Evolutionary conservation across 495 filamentous ascomycete genomes (phyloP), one percentile per base, ranked within the genome.

Genomic region (Xylaria acuta): DNA sequence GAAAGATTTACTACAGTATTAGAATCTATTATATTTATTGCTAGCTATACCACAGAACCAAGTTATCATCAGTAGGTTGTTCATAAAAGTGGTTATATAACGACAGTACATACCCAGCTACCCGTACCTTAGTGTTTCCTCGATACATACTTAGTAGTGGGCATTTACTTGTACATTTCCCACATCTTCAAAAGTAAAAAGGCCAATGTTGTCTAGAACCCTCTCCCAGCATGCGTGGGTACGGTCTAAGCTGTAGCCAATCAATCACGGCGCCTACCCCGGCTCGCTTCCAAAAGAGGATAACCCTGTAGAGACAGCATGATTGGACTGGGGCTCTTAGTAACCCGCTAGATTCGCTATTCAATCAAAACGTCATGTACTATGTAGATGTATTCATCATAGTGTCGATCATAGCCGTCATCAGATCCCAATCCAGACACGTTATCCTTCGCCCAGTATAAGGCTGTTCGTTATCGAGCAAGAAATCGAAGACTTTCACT

Each of bases 371-470:
- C 60, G 65, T 38, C 45, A 53, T 67, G 16, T 11, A 45, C 30
- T 12, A 25, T 14, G 30, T 25, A 38, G 36, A 38, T 38, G 36
- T 38, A 38, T 7, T 38, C 43, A 47, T 27, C 63, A 66, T 66
- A 47, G 34, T 11, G 20, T 66, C 11, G 0, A 47, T 51, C 16
- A 47, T 51, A 32, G 25, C 41, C 63, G 45, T 66, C 63, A 51
- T 51, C 30, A 51, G 45, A 51, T 66, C 45, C 3, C 22, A 16
- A n/a, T 30, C 2, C 27, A 8, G 45, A 34, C 63, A 49, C 63
- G 36, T 66, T 49, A 66, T 47, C 43, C 63, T 66, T 66, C 27
- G 45, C 27, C 41, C 45, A 66, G 63, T 66, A 14, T 66, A 30
- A 30, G 14, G 9, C 16, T 30, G 14, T 11, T 16, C 1, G 14